Conservation (phyloP, 345 rosid species). For the Eucalyptus camaldulensis region DNA sequence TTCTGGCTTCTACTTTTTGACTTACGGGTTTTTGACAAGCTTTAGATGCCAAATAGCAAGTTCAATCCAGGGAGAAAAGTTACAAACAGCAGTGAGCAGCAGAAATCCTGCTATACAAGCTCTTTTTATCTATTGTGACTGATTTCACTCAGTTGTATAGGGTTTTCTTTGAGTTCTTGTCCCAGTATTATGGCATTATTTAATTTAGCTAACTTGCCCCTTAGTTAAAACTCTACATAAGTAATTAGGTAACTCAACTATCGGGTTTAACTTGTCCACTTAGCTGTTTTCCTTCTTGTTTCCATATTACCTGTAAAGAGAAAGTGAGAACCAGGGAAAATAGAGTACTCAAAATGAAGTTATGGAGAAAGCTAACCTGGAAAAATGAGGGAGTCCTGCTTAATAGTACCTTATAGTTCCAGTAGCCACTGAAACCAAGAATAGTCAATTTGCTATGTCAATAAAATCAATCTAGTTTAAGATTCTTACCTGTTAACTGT, state of each 20-base stretch:
- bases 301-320: neutral
- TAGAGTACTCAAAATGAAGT: neutral
- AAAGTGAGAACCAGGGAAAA: neutral
- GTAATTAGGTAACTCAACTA: neutral
- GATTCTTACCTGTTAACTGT: neutral
- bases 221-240: neutral
- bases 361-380: neutral
- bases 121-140: neutral
- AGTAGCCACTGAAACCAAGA: neutral
- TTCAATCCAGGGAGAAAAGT: neutral
- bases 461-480: neutral
- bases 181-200: neutral
- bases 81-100: neutral
- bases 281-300: neutral
- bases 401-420: neutral
- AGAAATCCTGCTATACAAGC: neutral
- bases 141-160: neutral
- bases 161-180: neutral
- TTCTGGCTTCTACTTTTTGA: neutral
- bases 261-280: neutral
- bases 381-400: neutral
- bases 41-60: neutral
- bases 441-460: neutral
- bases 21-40: neutral
- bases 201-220: neutral